phyloP scores from a whole-genome alignment of 495 filamentous ascomycete species.

The Penicillium coprophilum region DNA sequence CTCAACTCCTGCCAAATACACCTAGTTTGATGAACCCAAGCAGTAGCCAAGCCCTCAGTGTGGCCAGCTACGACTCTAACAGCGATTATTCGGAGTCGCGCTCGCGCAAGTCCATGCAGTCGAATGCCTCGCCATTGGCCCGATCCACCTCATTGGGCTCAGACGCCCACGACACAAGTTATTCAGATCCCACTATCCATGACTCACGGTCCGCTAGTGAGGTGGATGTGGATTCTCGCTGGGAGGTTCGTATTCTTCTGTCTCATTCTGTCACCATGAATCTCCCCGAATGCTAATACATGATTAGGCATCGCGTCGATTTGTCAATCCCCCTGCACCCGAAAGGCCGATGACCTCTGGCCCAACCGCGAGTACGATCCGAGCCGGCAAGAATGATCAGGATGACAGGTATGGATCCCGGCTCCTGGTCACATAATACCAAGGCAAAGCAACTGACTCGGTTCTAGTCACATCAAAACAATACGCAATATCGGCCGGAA shows the following conservation, averaged over 20 bases:
- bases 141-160: slow-evolving; percentile 42
- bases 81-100: slow-evolving; percentile 41
- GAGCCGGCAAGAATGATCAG: slow-evolving; percentile 31
- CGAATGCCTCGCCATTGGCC: slow-evolving; percentile 39
- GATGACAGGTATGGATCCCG: slow-evolving; percentile 40
- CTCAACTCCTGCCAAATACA: slow-evolving; percentile 48
- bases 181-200: slow-evolving; percentile 23
- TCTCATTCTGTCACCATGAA: not conserved
- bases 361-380: slow-evolving; percentile 26
- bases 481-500: slow-evolving; percentile 47
- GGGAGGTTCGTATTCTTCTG: slow-evolving; percentile 33
- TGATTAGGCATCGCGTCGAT: slow-evolving; percentile 40
- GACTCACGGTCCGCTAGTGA: slow-evolving; percentile 42
- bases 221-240: slow-evolving; percentile 45
- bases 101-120: slow-evolving; percentile 40
- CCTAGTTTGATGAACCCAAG: slow-evolving; percentile 44
- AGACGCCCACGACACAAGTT: slow-evolving; percentile 29
- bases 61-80: slow-evolving; percentile 41
- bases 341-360: slow-evolving; percentile 41
- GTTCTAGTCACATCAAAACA: slow-evolving; percentile 34
- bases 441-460: slow-evolving; percentile 6
- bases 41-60: slow-evolving; percentile 29
- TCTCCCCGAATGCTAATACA: slow-evolving; percentile 18
- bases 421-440: not conserved
- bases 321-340: slow-evolving; percentile 37